Percentiles rank a stretch among this genome's conserved stretches.
These are phyloP conservation scores for Nothophaeocryptopus gaeumannii DNA, from an alignment of 2,329 filamentous ascomycete species.

Conservation along the genomic window DNA sequence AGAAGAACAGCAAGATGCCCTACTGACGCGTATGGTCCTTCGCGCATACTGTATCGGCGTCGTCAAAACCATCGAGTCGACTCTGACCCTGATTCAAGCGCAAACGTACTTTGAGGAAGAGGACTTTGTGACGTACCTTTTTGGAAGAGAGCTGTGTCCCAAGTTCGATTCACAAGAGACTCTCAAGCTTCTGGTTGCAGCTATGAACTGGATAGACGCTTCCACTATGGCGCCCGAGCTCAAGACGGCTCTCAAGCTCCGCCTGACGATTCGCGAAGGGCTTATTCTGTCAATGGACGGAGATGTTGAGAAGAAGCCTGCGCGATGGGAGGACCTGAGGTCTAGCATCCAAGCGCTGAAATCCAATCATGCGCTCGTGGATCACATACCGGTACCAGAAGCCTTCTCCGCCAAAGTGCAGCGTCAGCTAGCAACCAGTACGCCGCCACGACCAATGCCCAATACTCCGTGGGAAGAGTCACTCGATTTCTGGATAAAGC, in stretches of 20 bases:
- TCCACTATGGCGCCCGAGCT: slow-evolving; percentile 13
- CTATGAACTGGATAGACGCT: slow-evolving; percentile 50
- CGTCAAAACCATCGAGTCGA: slow-evolving; percentile 76
- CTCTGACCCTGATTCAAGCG: slow-evolving; percentile 72
- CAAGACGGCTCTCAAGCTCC: slow-evolving; percentile 32
- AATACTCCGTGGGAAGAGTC: slow-evolving; percentile 71
- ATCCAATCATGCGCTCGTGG: slow-evolving; percentile 60
- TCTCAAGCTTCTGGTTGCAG: slow-evolving; percentile 53
- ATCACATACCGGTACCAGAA: slow-evolving; percentile 57
- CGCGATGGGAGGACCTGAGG: slow-evolving; percentile 31
- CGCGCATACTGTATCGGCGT: slow-evolving; percentile 82
- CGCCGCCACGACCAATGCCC: slow-evolving; percentile 87
- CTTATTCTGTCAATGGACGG: slow-evolving; percentile 51
- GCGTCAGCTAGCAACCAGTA: slow-evolving; percentile 85
- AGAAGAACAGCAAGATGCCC: too few species aligned
- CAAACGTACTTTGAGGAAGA: slow-evolving; percentile 97
- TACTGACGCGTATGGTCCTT: slow-evolving; percentile 56
- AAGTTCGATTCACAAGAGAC: slow-evolving; percentile 59
- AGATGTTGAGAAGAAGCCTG: slow-evolving; percentile 38
- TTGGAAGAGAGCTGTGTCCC: slow-evolving; percentile 73
- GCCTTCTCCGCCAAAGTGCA: slow-evolving; percentile 90
- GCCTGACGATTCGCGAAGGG: slow-evolving; percentile 64
- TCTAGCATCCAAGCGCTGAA: slow-evolving; percentile 42
- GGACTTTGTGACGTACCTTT: slow-evolving; percentile 92
- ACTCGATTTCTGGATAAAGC: slow-evolving; percentile 63